Evolutionary conservation across 129 eudicot genomes (phyloP), one percentile per base, ranked within the genome.

Genomic region (Centella asiatica): DNA sequence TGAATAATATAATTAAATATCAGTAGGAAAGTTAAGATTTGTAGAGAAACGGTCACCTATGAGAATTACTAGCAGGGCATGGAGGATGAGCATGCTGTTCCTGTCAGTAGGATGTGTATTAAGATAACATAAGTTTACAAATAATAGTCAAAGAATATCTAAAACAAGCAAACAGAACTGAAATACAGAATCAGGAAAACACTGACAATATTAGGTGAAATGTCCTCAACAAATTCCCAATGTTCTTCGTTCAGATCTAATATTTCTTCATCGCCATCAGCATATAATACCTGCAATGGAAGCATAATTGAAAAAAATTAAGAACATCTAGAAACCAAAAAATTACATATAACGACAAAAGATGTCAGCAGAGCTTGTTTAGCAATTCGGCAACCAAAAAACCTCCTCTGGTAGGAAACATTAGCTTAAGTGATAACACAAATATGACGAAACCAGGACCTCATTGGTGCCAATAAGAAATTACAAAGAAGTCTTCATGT

Each of bases 241-340:
- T 61, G 73, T 66, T 89, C 94, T 2, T 64, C 24, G 33, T 23
- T 12, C 19, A 90, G 70, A 71, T 79, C 68, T 76, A 90, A 65
- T 19, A 55, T 37, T 72, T 90, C 97, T 68, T 69, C 77, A 24
- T 81, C 95, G 20, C 90, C 94, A 31, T 90, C 97, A 49, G 74
- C 81, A 55, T 90, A 90, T 33, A 69, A 45, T 5, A 90, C 82
- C 97, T 90, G 67, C 71, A 80, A 9, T 8, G n/a, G 25, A 34
- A 71, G 15, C 65, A 19, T 67, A n/a, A 14, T 13, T 27, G 24
- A 14, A 20, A 57, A 56, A 34, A 5, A 25, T 10, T 62, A 45
- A 52, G 34, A 71, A 46, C 45, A 60, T 23, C 31, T 33, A 25
- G 11, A 15, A 76, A 40, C 44, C 39, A 13, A 54, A 26, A 1